phyloP scores from a whole-genome alignment of 257 asterid genomes.

The Nicotiana otophora region DNA sequence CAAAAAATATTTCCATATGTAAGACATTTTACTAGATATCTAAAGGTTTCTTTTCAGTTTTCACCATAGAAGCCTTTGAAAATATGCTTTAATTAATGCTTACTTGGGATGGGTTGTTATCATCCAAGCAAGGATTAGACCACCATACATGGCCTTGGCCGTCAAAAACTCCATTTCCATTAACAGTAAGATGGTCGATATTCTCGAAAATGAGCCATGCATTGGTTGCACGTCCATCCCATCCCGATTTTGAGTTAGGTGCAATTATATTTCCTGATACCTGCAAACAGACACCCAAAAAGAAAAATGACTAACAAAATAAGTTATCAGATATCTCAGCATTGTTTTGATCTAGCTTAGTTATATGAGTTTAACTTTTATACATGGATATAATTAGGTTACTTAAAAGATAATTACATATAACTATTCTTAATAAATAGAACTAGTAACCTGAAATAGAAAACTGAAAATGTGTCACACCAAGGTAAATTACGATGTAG shows the following conservation, averaged over 20 bases:
- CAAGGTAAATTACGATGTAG: not conserved
- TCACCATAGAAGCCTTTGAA: not conserved
- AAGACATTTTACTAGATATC: not conserved
- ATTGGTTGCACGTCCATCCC: slow-evolving; percentile 32
- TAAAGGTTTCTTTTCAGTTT: not conserved
- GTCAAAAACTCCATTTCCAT: slow-evolving; percentile 44
- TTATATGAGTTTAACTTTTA: not conserved
- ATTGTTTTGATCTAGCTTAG: not conserved
- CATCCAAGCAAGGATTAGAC: slow-evolving; percentile 44
- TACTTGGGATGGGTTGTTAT: slow-evolving; percentile 30
- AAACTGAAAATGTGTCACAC: not conserved
- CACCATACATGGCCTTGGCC: slow-evolving; percentile 63
- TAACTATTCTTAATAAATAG: too few species aligned
- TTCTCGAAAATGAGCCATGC: slow-evolving; percentile 44
- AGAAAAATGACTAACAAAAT: not conserved
- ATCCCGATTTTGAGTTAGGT: slow-evolving; percentile 32
- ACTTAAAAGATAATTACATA: not conserved
- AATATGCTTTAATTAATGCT: not conserved
- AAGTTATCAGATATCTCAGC: not conserved
- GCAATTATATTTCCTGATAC: slow-evolving; percentile 51
- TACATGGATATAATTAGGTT: not conserved
- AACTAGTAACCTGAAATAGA: not conserved
- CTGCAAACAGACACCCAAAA: slow-evolving; percentile 13
- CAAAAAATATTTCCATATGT: not conserved
- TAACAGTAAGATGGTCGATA: slow-evolving; percentile 39